Evolutionary conservation across 148 eudicot species (phyloP).

Genomic region (Silene conica): DNA sequence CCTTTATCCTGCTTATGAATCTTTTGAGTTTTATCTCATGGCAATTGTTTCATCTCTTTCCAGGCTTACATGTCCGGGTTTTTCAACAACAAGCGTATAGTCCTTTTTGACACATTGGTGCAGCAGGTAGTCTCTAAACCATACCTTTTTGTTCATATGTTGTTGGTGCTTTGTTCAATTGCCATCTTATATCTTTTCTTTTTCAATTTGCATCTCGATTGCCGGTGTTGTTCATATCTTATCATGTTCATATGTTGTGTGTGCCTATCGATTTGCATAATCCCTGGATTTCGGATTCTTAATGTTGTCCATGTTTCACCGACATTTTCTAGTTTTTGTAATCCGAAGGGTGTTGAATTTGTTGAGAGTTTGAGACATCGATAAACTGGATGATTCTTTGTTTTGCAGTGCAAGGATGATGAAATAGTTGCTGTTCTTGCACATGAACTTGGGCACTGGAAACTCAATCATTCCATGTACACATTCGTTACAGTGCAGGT

Average conservation of each 20-base stretch:
- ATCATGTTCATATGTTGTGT: not conserved
- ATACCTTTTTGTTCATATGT: not conserved
- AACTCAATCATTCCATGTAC: conserved; percentile 95
- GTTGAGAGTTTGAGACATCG: conserved; percentile 4
- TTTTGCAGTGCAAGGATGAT: conserved; percentile 75
- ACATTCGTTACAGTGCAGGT: conserved; percentile 96
- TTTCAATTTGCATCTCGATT: not conserved
- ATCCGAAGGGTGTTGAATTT: not conserved
- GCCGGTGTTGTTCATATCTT: no score
- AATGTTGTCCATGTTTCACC: not conserved
- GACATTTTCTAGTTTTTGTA: not conserved
- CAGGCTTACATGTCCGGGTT: conserved; percentile 99
- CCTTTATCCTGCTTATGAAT: not conserved
- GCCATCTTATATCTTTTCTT: not conserved
- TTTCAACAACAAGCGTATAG: conserved; percentile 96
- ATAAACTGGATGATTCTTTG: conserved; percentile 14
- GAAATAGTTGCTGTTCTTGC: conserved; percentile 99
- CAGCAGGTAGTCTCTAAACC: conserved; percentile 64
- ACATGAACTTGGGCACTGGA: conserved; percentile 99
- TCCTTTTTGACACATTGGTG: conserved; percentile 90
- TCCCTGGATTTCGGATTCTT: not conserved
- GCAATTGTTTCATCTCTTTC: conserved; percentile 23
- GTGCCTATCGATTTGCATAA: not conserved
- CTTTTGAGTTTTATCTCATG: not conserved
- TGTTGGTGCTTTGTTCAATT: not conserved